phyloP scores from a whole-genome alignment of 495 filamentous ascomycete genomes.

The Talaromyces trachyspermus region DNA sequence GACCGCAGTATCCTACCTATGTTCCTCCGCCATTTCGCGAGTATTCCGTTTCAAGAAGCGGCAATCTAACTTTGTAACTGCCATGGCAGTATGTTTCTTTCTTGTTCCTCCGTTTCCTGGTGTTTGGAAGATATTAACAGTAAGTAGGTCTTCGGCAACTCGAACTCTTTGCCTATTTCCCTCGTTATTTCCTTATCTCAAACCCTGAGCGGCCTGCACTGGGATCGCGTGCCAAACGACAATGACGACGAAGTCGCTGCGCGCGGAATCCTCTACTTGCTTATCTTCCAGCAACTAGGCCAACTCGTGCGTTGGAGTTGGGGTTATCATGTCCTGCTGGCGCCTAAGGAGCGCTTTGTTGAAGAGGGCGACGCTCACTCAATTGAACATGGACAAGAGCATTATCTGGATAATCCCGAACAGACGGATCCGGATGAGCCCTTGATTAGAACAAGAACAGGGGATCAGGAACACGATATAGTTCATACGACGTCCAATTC shows the following conservation, averaged over 20 bases:
- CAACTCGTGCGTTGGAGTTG: slow-evolving; percentile 96
- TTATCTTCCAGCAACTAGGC: slow-evolving; percentile 96
- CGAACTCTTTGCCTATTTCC: slow-evolving; percentile 95
- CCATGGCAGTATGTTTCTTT: slow-evolving; percentile 68
- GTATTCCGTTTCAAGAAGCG: slow-evolving; percentile 75
- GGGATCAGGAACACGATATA: slow-evolving; percentile 20
- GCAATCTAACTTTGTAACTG: slow-evolving; percentile 85
- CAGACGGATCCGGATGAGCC: slow-evolving; percentile 39
- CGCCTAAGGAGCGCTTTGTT: slow-evolving; percentile 55
- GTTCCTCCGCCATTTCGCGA: slow-evolving; percentile 60
- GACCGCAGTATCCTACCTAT: slow-evolving; percentile 73
- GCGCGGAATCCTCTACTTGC: slow-evolving; percentile 85
- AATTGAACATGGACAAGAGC: slow-evolving; percentile 56
- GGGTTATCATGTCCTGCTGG: slow-evolving; percentile 89
- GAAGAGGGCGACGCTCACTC: slow-evolving; percentile 51
- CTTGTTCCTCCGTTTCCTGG: not conserved
- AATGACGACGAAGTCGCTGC: slow-evolving; percentile 94
- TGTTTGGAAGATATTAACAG: slow-evolving; percentile 9
- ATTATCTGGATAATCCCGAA: slow-evolving; percentile 57
- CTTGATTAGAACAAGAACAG: slow-evolving; percentile 28
- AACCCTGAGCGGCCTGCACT: slow-evolving; percentile 85
- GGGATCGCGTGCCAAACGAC: slow-evolving; percentile 82
- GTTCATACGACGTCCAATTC: slow-evolving; percentile 14
- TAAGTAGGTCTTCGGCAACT: slow-evolving; percentile 85
- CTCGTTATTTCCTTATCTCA: slow-evolving; percentile 89